Conservation (phyloP, 2,329 filamentous ascomycete genomes). For the Lachnellula willkommii region DNA sequence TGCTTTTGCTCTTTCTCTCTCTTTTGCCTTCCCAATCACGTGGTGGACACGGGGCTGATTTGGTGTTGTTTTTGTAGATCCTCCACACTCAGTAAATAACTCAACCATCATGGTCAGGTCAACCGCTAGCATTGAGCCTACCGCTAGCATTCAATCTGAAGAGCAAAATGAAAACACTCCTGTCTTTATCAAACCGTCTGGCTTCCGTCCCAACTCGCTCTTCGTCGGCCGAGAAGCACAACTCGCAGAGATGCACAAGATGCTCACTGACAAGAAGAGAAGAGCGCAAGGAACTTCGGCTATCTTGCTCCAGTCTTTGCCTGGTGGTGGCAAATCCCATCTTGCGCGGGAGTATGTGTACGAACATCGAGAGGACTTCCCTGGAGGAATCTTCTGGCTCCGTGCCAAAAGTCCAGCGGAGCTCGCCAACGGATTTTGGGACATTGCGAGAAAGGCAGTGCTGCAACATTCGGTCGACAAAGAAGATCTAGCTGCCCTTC, state of each 20-base stretch:
- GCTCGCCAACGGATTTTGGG: constrained; percentile 58
- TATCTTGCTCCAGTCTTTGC: constrained; percentile 58
- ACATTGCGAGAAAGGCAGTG: constrained; percentile 55
- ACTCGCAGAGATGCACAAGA: constrained; percentile 51
- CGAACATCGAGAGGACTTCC: constrained; percentile 51
- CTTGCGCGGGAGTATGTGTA: constrained; percentile 64
- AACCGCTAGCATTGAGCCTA: constrained; percentile 15
- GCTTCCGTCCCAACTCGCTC: constrained; percentile 56
- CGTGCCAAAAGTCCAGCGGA: constrained; percentile 56
- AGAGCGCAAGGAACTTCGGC: constrained; percentile 55
- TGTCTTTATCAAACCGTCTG: constrained; percentile 45
- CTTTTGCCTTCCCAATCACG: constrained; percentile 8
- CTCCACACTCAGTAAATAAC: constrained; percentile 22
- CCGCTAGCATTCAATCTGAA: constrained; percentile 12
- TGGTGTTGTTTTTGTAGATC: constrained; percentile 27
- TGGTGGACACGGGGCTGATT: constrained; percentile 29
- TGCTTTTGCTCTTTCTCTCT: neutral
- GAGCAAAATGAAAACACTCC: constrained; percentile 11
- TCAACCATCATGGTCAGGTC: constrained; percentile 24
- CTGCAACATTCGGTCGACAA: constrained; percentile 34
- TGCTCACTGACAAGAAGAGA: constrained; percentile 52
- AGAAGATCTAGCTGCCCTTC: constrained; percentile 26
- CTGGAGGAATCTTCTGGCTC: constrained; percentile 66
- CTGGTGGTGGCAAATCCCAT: constrained; percentile 65
- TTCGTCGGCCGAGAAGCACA: constrained; percentile 58